These are phyloP conservation scores for Bipolaris zeicola DNA, from an alignment of 2,329 filamentous ascomycete genomes.

Conservation along the genomic window DNA sequence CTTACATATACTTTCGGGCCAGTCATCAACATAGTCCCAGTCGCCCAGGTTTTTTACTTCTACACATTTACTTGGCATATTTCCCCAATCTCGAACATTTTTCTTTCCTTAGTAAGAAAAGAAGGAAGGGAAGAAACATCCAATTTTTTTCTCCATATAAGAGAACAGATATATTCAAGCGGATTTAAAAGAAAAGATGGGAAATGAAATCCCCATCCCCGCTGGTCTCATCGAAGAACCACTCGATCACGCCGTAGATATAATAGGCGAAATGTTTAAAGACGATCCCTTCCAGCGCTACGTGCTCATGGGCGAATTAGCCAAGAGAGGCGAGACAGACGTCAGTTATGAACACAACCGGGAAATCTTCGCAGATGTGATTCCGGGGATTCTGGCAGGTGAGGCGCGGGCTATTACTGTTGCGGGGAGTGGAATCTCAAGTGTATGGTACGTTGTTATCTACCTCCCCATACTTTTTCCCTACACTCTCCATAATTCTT, in stretches of 20 bases:
- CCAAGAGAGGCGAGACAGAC: not conserved
- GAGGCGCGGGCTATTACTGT: conserved; percentile 12
- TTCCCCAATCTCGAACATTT: no score
- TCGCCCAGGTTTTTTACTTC: no score
- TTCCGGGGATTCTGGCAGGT: not conserved
- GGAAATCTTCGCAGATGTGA: conserved; percentile 1
- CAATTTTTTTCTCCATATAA: not conserved
- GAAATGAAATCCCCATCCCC: conserved; percentile 4
- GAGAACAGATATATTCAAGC: not conserved
- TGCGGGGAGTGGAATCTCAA: conserved; percentile 6
- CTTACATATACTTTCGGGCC: no score
- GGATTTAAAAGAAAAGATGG: not conserved
- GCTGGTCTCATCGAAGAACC: conserved; percentile 7
- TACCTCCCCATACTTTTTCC: no score
- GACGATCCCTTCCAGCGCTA: conserved; percentile 11
- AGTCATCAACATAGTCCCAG: no score
- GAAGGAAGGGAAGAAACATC: no score
- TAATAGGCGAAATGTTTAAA: conserved; percentile 8
- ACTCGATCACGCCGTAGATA: conserved; percentile 11
- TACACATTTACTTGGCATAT: no score
- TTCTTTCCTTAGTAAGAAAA: not conserved
- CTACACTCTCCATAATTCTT: no score
- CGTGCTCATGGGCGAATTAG: conserved; percentile 1
- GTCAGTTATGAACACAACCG: conserved; percentile 2
- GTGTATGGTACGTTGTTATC: conserved; percentile 10